A percentile compares a stretch with the other conserved stretches of the same genome.
These are phyloP conservation scores for Buddleja alternifolia DNA, from an alignment of 257 asterid genomes.

Conservation along the genomic window DNA sequence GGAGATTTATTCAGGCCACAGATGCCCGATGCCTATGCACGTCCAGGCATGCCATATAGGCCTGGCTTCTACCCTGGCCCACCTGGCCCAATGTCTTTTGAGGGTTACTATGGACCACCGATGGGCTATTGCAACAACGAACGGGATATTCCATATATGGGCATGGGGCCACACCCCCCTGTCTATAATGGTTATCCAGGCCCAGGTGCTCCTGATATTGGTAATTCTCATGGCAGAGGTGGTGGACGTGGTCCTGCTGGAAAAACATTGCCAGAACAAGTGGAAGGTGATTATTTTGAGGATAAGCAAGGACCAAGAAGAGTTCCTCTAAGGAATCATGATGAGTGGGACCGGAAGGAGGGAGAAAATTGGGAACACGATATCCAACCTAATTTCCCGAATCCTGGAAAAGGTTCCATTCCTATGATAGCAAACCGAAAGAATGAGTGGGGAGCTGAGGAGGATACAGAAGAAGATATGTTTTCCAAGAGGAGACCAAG, in stretches of 20 bases:
- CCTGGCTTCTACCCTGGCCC: slow-evolving; percentile 81
- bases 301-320: slow-evolving; percentile 51
- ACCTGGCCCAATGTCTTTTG: slow-evolving; percentile 71
- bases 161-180: slow-evolving; percentile 60
- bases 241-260: slow-evolving; percentile 51
- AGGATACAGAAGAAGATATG: slow-evolving; percentile 54
- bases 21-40: slow-evolving; percentile 73
- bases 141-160: slow-evolving; percentile 73
- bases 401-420: slow-evolving; percentile 44
- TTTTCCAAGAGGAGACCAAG: slow-evolving; percentile 40
- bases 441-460: slow-evolving; percentile 85
- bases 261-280: slow-evolving; percentile 48
- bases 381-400: slow-evolving; percentile 33
- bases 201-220: slow-evolving; percentile 56
- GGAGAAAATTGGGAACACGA: slow-evolving; percentile 53
- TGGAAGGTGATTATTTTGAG: slow-evolving; percentile 51
- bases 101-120: slow-evolving; percentile 87
- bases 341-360: slow-evolving; percentile 58
- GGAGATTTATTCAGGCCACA: slow-evolving; percentile 84
- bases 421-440: slow-evolving; percentile 43
- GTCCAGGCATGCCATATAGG: slow-evolving; percentile 76
- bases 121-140: slow-evolving; percentile 76
- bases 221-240: slow-evolving; percentile 55
- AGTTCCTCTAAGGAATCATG: slow-evolving; percentile 50
- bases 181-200: slow-evolving; percentile 64